These are phyloP conservation scores for Cyclostephanos tholiformis DNA, from an alignment of 108 stramenopile species.

Conservation along the genomic window DNA sequence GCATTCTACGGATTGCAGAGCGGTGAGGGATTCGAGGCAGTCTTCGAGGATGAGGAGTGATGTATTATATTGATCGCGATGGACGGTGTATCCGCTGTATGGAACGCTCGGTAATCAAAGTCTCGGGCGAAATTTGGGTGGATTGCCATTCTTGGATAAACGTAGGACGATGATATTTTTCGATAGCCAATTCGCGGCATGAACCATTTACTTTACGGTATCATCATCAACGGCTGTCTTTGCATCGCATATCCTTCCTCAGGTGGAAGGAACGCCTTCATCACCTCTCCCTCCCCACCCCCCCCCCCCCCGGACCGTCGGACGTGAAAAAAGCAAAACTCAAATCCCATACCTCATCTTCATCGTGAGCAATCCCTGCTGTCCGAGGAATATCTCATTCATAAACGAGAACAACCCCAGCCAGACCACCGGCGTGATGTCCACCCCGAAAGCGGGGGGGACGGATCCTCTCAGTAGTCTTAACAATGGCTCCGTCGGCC, in stretches of 20 bases:
- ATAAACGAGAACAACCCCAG: conserved; percentile 91
- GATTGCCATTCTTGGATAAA: no score
- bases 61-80: no score
- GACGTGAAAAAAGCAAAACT: background rate
- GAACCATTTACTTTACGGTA: no score
- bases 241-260: no score
- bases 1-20: conserved; percentile 86
- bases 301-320: no score
- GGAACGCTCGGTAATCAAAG: no score
- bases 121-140: background rate
- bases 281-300: background rate
- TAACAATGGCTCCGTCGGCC: conserved; percentile 86
- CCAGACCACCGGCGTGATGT: conserved; percentile 97
- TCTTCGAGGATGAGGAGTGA: conserved; percentile 57
- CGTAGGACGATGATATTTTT: no score
- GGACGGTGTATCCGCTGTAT: no score
- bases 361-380: conserved; percentile 94
- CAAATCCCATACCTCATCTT: conserved; percentile 89
- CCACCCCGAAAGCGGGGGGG: conserved; percentile 96
- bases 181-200: no score
- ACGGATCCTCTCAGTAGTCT: conserved; percentile 65
- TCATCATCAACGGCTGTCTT: no score
- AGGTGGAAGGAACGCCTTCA: background rate
- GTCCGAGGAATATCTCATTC: conserved; percentile 93
- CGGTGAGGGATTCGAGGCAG: conserved; percentile 78